These are phyloP conservation scores for Gnomoniopsis sp. DNA, from an alignment of 2,329 filamentous ascomycete genomes.

Conservation along the genomic window DNA sequence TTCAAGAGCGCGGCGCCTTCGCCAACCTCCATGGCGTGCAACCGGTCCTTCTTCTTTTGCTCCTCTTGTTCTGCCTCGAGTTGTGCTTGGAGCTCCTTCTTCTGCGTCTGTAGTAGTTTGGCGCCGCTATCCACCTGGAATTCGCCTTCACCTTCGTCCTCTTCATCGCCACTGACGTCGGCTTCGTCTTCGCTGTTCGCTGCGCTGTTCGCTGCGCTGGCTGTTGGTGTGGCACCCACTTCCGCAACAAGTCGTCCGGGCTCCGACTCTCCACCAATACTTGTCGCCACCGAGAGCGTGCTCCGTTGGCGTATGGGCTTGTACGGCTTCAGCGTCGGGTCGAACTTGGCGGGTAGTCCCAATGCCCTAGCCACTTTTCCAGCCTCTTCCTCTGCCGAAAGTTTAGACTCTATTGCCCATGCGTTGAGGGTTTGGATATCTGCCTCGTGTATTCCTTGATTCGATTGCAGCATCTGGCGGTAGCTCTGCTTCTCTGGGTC, in stretches of 20 bases:
- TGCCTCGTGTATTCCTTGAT: conserved; percentile 53
- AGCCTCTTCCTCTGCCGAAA: conserved; percentile 60
- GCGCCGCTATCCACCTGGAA: conserved; percentile 37
- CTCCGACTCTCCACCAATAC: conserved; percentile 2
- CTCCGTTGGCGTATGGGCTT: conserved; percentile 25
- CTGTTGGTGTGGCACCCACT: conserved; percentile 17
- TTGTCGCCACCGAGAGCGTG: conserved; percentile 24
- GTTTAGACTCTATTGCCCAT: conserved; percentile 52
- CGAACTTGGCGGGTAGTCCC: conserved; percentile 59
- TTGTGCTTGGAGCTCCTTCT: conserved; percentile 38
- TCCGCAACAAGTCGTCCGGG: conserved; percentile 19
- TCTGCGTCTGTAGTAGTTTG: conserved; percentile 39
- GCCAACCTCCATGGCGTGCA: conserved; percentile 59
- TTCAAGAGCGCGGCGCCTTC: conserved; percentile 50
- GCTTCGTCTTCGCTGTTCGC: conserved; percentile 21
- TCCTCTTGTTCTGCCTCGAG: conserved; percentile 25
- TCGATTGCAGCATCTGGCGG: conserved; percentile 69
- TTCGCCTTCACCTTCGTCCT: conserved; percentile 44
- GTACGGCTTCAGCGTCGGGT: conserved; percentile 60
- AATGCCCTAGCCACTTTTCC: conserved; percentile 62
- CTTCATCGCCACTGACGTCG: conserved; percentile 24
- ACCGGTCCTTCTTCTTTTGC: conserved; percentile 48
- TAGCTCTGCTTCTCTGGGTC: conserved; percentile 77
- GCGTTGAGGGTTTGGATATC: conserved; percentile 50
- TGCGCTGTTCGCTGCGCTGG: conserved; percentile 22